Evolutionary conservation across 2,329 filamentous ascomycete genomes (phyloP).

Genomic region (Dendrostoma leiphaemia): DNA sequence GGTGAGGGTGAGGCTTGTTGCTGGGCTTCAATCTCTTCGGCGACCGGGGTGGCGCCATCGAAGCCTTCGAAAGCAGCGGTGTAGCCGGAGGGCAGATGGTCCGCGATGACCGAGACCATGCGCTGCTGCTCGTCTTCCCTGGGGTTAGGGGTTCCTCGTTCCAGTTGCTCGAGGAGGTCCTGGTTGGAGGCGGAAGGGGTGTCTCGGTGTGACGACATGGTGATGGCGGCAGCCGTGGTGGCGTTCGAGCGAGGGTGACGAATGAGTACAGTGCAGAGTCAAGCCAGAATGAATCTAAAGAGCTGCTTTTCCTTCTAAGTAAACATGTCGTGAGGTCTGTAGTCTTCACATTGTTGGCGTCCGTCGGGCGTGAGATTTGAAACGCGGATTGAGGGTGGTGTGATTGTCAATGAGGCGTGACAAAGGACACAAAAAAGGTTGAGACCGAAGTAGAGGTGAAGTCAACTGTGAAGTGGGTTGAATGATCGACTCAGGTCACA

Average conservation of each 20-base stretch:
- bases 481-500: background rate
- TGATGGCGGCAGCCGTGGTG: background rate
- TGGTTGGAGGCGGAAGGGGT: background rate
- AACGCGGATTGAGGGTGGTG: no score
- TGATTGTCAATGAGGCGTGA: no score
- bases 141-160: conserved; percentile 7
- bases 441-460: background rate
- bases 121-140: conserved; percentile 16
- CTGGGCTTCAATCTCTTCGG: background rate
- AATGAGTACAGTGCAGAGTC: background rate
- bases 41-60: background rate
- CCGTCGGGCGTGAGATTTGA: background rate
- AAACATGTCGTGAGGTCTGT: background rate
- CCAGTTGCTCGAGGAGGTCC: conserved; percentile 16
- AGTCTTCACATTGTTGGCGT: background rate
- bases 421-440: background rate
- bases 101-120: conserved; percentile 25
- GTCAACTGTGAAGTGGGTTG: background rate
- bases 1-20: background rate
- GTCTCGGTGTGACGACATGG: conserved; percentile 13
- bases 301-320: background rate
- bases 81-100: conserved; percentile 33
- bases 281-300: no score
- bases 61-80: conserved; percentile 29
- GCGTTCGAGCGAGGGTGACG: background rate